A percentile compares a stretch with the other conserved stretches of the same genome.
phyloP scores from a whole-genome alignment of 108 stramenopile genomes.

The Conticribra weissflogii region DNA sequence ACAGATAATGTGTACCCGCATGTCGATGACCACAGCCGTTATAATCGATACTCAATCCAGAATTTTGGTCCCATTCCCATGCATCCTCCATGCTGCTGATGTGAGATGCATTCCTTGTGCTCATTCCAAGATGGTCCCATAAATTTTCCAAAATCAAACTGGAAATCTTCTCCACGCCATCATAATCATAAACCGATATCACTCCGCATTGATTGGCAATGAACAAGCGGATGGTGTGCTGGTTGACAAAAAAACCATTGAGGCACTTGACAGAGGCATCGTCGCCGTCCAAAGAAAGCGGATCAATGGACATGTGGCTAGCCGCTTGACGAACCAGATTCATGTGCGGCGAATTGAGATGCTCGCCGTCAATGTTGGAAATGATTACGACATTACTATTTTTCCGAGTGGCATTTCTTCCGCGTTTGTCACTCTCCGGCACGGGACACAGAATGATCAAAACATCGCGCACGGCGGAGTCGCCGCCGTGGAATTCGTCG shows the following conservation, averaged over 20 bases:
- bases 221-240: constrained; percentile 49
- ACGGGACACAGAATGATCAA: too few relatives aligned
- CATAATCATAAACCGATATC: constrained; percentile 53
- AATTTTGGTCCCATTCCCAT: too few relatives aligned
- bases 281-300: too few relatives aligned
- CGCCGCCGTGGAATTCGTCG: background rate
- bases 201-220: constrained; percentile 21
- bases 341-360: constrained; percentile 56
- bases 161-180: constrained; percentile 22
- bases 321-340: constrained; percentile 53
- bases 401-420: too few relatives aligned
- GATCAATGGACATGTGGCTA: constrained; percentile 58
- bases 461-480: too few relatives aligned
- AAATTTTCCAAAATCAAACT: constrained; percentile 39
- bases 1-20: too few relatives aligned
- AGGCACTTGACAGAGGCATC: too few relatives aligned
- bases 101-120: too few relatives aligned
- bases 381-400: constrained; percentile 64
- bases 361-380: constrained; percentile 65
- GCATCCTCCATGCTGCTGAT: constrained; percentile 7
- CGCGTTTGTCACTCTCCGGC: too few relatives aligned
- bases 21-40: too few relatives aligned
- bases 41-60: too few relatives aligned
- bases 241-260: constrained; percentile 24
- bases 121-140: constrained; percentile 2